Evolutionary conservation across 805 yeast species (phyloP), one percentile per base, ranked within the genome.

Genomic region (Candida insectorum): DNA sequence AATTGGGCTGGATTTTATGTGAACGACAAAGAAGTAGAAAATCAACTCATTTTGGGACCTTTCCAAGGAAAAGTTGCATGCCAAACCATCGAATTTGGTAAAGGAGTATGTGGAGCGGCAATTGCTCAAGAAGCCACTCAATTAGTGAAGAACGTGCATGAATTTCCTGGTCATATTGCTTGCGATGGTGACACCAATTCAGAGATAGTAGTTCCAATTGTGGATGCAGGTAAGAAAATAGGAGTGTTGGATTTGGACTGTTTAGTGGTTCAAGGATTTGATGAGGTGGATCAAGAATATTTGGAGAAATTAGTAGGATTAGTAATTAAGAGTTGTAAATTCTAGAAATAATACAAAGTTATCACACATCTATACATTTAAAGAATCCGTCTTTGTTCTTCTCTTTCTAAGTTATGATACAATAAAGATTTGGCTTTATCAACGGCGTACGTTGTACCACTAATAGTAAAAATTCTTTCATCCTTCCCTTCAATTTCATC

Each of bases 1-100:
- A 91, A 91, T 56, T 91, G 98, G 98, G 77, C 95, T 0, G 98
- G 98, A 0, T 88, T 93, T 55, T 91, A 91, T 49, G 75, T 85
- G 2, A 45, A 68, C 12, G 70, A 75, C 34, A 56, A 64, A 3
- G 49, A 54, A 9, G 54, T 50, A 16, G 30, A 46, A 1, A 29
- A 54, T 1, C 77, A 72, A 48, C 64, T 93, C 32, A 69, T 85
- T 15, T 64, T 91, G 24, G 98, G 94, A 0, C 98, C 98, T 10
- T 91, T 91, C 58, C 95, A 86, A 58, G 98, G 98, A 4, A 87
- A 87, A 56, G 97, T 91, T 3, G 97, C 97, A 0, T 91, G 98
- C 50, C 97, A 93, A 58, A 62, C 63, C 17, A 93, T 91, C 37
- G 51, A 63, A 36, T 63, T 82, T 32, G 96, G 96, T 4, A 70